Evolutionary conservation across 2,329 filamentous ascomycete genomes (phyloP).

Genomic region (Alternaria gaisen): DNA sequence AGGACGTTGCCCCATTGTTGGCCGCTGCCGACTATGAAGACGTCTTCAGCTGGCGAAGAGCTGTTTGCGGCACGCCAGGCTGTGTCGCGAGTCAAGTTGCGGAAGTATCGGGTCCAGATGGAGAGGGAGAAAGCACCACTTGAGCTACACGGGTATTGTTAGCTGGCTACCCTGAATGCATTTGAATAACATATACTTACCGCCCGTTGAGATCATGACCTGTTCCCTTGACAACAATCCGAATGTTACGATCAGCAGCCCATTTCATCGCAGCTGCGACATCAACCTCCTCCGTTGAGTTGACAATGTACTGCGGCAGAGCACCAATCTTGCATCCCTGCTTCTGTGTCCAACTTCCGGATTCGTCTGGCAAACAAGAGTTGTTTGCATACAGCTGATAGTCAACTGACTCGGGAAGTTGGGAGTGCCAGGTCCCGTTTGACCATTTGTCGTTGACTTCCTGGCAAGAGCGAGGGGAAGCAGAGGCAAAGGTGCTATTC

Average conservation of each 20-base stretch:
- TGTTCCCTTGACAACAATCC: slow-evolving; percentile 23
- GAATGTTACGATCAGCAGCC: slow-evolving; percentile 20
- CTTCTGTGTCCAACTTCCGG: neutral
- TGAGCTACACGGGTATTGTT: neutral
- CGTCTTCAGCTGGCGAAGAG: neutral
- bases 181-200: neutral
- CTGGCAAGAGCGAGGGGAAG: slow-evolving; percentile 28
- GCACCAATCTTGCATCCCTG: neutral
- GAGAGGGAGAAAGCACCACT: neutral
- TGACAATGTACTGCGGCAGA: neutral
- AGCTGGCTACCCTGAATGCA: neutral
- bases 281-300: slow-evolving; percentile 32
- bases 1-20: neutral
- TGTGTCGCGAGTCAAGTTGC: neutral
- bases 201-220: slow-evolving; percentile 23
- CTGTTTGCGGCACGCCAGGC: neutral
- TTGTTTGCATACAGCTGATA: neutral
- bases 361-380: neutral
- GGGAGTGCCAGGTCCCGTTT: slow-evolving; percentile 40
- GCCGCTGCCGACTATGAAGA: neutral
- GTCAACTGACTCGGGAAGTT: slow-evolving; percentile 41
- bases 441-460: slow-evolving; percentile 40
- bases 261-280: slow-evolving; percentile 39
- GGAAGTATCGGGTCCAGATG: neutral
- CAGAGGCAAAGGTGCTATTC: slow-evolving; percentile 31